Percentiles rank a stretch among this genome's conserved stretches.
These are phyloP conservation scores for Sphagnum magellanicum DNA, from an alignment of 228 moss, liverwort and hornwort species.

Conservation along the genomic window DNA sequence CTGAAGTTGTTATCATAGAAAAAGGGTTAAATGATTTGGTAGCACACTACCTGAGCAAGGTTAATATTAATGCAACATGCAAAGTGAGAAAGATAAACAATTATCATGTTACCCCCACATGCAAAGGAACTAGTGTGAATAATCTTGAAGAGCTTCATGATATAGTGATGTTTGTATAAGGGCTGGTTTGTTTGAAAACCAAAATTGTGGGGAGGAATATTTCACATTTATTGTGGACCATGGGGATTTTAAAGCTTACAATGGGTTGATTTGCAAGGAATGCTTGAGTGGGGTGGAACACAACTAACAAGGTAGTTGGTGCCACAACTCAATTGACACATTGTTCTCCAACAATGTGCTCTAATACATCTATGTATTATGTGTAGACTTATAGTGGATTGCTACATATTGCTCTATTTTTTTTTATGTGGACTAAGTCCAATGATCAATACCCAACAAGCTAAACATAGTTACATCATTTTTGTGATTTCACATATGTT, in stretches of 20 bases:
- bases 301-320: constrained; percentile 16
- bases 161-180: constrained; percentile 30
- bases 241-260: constrained; percentile 40
- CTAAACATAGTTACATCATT: no score
- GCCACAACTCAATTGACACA: no score
- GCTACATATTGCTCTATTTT: no score
- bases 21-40: constrained; percentile 48
- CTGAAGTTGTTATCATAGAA: constrained; percentile 17
- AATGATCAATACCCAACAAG: no score
- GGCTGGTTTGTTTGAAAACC: constrained; percentile 40
- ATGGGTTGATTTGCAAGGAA: constrained; percentile 38
- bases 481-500: no score
- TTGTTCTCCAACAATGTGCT: no score
- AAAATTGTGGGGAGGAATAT: constrained; percentile 46
- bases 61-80: constrained; percentile 32
- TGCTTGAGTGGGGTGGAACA: constrained; percentile 43
- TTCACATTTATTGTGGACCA: constrained; percentile 43
- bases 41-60: constrained; percentile 37
- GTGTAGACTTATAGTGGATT: no score
- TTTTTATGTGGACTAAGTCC: no score
- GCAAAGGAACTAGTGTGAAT: constrained; percentile 47
- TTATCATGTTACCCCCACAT: constrained; percentile 41
- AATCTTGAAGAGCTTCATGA: constrained; percentile 45
- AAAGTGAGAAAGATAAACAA: constrained; percentile 49
- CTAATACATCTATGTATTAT: no score